Conservation (phyloP, 2,329 filamentous ascomycete species). For the Cladorrhinum sp. region DNA sequence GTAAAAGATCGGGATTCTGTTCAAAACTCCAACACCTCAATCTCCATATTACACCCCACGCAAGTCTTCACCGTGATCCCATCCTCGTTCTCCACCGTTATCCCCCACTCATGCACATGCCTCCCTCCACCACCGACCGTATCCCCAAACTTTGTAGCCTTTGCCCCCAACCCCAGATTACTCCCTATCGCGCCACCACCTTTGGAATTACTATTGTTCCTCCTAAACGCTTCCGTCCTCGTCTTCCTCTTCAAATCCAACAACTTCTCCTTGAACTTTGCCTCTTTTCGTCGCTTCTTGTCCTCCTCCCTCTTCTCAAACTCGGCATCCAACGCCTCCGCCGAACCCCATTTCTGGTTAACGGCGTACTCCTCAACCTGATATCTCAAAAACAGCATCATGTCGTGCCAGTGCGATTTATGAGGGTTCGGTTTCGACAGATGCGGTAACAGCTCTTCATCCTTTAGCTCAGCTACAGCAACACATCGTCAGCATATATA, state of each 20-base stretch:
- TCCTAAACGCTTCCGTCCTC: slow-evolving; percentile 80
- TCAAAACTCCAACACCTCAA: slow-evolving; percentile 70
- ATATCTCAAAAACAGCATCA: slow-evolving; percentile 93
- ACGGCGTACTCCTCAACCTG: slow-evolving; percentile 96
- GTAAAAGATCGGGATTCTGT: too few relatives aligned
- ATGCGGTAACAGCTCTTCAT: slow-evolving; percentile 81
- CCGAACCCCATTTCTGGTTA: slow-evolving; percentile 82
- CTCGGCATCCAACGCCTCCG: slow-evolving; percentile 82
- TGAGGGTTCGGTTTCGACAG: slow-evolving; percentile 90
- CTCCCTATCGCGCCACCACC: slow-evolving; percentile 35
- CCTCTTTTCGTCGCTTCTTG: slow-evolving; percentile 82
- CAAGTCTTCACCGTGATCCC: slow-evolving; percentile 82
- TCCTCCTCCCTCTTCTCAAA: slow-evolving; percentile 76
- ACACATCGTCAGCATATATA: slow-evolving; percentile 6
- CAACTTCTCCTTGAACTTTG: slow-evolving; percentile 87
- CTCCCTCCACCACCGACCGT: slow-evolving; percentile 62
- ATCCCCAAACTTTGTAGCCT: slow-evolving; percentile 69
- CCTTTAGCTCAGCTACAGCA: slow-evolving; percentile 76
- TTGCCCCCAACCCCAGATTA: slow-evolving; percentile 31
- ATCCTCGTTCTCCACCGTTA: slow-evolving; percentile 63
- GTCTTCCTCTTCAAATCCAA: slow-evolving; percentile 91
- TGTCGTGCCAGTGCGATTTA: slow-evolving; percentile 94
- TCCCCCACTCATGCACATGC: slow-evolving; percentile 87
- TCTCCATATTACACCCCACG: slow-evolving; percentile 71
- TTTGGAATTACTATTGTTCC: slow-evolving; percentile 56